Conservation (phyloP, 768 basidiomycete species). For the Phylloporus sp. region DNA sequence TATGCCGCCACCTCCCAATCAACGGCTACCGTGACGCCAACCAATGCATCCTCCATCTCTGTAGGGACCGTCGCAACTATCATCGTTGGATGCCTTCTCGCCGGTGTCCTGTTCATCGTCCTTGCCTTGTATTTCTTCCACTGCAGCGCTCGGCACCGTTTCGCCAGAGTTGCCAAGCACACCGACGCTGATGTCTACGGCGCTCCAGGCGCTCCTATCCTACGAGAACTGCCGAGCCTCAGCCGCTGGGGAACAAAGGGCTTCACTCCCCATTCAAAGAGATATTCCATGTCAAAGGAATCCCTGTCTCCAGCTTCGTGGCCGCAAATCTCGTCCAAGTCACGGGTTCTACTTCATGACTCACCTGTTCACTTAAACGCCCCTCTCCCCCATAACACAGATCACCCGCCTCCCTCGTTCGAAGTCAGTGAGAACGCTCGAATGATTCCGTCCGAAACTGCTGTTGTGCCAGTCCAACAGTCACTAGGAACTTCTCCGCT, state of each 20-base stretch:
- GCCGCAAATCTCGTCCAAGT: constrained; percentile 4
- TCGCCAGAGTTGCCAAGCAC: constrained; percentile 16
- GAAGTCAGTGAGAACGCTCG: constrained; percentile 5
- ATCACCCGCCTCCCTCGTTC: background rate
- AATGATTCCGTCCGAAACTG: background rate
- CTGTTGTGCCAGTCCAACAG: background rate
- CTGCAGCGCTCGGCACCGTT: constrained; percentile 9
- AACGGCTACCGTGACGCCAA: background rate
- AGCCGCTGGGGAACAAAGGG: background rate
- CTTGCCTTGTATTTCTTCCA: constrained; percentile 12
- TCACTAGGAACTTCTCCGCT: background rate
- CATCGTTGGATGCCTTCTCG: constrained; percentile 18
- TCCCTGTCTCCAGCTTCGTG: constrained; percentile 16
- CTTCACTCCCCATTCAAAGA: constrained; percentile 6
- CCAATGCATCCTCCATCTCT: constrained; percentile 5
- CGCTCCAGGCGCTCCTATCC: background rate
- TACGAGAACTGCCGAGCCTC: background rate
- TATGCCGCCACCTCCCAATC: constrained; percentile 6
- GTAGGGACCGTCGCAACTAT: constrained; percentile 16
- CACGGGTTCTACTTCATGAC: background rate
- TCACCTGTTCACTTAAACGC: constrained; percentile 2
- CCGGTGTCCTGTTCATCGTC: constrained; percentile 6
- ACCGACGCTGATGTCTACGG: background rate
- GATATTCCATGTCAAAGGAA: constrained; percentile 18
- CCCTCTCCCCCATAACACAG: background rate